These are phyloP conservation scores for Sporothrix phasma DNA, from an alignment of 2,329 filamentous ascomycete species.

Conservation along the genomic window DNA sequence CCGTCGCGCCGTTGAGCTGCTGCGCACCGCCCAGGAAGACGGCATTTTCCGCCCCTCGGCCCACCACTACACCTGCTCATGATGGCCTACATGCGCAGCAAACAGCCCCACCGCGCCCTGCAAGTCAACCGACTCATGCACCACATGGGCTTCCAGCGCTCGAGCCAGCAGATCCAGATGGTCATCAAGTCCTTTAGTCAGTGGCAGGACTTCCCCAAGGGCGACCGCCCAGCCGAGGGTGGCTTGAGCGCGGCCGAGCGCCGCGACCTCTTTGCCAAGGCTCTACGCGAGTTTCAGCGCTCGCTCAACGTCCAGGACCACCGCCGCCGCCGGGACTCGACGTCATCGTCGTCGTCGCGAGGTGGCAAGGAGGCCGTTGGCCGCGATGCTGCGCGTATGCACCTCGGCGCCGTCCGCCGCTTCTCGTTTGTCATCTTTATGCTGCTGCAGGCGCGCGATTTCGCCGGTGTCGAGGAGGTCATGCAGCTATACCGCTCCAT, in stretches of 20 bases:
- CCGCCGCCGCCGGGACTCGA: neutral
- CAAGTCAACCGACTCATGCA: constrained; percentile 36
- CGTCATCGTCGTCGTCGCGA: neutral
- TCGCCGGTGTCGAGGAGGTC: constrained; percentile 32
- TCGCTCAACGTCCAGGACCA: constrained; percentile 24
- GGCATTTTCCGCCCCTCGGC: constrained; percentile 36
- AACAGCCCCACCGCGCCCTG: constrained; percentile 34
- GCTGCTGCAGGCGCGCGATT: constrained; percentile 31
- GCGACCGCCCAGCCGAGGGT: constrained; percentile 8
- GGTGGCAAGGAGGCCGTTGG: constrained; percentile 14
- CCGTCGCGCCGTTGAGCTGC: constrained; percentile 39
- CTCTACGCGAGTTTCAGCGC: constrained; percentile 33
- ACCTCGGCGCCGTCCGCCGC: constrained; percentile 21
- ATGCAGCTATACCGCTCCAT: constrained; percentile 37
- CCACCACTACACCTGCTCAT: constrained; percentile 46
- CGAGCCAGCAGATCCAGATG: constrained; percentile 34
- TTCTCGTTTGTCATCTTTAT: constrained; percentile 34
- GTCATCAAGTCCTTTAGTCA: constrained; percentile 33
- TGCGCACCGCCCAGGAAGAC: constrained; percentile 35
- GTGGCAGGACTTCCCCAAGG: constrained; percentile 25
- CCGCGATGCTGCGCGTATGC: constrained; percentile 22
- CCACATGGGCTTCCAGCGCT: constrained; percentile 31
- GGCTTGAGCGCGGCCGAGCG: constrained; percentile 11
- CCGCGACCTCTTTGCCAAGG: constrained; percentile 25
- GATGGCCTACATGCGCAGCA: constrained; percentile 38